Percentiles rank a stretch among this genome's conserved stretches.
phyloP scores from a whole-genome alignment of 352 stramenopile species.

The Phytophthora pluvialis region DNA sequence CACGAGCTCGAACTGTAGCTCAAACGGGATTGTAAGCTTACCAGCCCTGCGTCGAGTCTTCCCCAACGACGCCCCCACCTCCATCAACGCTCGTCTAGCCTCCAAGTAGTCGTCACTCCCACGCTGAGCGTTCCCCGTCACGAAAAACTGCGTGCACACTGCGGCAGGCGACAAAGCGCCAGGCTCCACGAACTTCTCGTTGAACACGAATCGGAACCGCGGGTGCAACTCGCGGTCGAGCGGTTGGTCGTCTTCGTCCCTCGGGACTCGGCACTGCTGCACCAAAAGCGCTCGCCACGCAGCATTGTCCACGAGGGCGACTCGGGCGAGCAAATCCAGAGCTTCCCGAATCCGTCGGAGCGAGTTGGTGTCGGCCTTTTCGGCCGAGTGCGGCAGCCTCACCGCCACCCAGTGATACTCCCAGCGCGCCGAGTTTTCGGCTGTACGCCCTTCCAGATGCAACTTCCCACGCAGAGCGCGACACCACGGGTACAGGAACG shows the following conservation, averaged over 20 bases:
- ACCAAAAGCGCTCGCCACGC: slow-evolving; percentile 44
- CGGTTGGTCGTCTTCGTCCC: slow-evolving; percentile 34
- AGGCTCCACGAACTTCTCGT: slow-evolving; percentile 35
- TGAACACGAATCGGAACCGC: slow-evolving; percentile 42
- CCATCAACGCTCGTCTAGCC: slow-evolving; percentile 16
- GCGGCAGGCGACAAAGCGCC: slow-evolving; percentile 31
- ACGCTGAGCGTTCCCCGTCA: not conserved
- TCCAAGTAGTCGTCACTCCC: slow-evolving; percentile 28
- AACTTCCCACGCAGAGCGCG: slow-evolving; percentile 28
- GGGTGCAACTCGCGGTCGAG: slow-evolving; percentile 39
- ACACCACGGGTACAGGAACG: slow-evolving; percentile 41
- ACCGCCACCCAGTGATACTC: slow-evolving; percentile 42
- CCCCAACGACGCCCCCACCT: slow-evolving; percentile 4
- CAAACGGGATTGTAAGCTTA: slow-evolving; percentile 11
- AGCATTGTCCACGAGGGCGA: slow-evolving; percentile 36
- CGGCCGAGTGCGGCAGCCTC: slow-evolving; percentile 25
- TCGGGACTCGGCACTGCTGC: slow-evolving; percentile 42
- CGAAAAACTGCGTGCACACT: slow-evolving; percentile 31
- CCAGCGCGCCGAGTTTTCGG: slow-evolving; percentile 37
- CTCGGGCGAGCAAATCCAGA: slow-evolving; percentile 44
- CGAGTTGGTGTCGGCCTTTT: slow-evolving; percentile 5
- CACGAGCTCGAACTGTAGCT: slow-evolving; percentile 36
- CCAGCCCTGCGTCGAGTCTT: not conserved
- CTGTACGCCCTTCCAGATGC: slow-evolving; percentile 31
- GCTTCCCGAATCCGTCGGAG: slow-evolving; percentile 37